These are phyloP conservation scores for Patellifolia procumbens DNA, from an alignment of 179 eudicot genomes.

Conservation along the genomic window DNA sequence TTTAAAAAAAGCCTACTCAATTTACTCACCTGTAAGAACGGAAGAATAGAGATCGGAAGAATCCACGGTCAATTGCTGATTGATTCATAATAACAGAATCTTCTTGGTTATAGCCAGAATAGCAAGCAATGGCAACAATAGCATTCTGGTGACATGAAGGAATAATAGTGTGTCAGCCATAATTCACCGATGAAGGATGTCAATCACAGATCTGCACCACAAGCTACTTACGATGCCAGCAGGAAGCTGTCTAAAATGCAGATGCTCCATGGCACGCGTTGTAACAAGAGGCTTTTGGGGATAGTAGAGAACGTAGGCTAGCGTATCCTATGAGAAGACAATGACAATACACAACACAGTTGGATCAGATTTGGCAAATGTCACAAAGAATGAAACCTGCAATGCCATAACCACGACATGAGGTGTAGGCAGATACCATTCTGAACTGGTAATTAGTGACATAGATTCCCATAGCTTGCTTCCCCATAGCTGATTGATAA, in stretches of 20 bases:
- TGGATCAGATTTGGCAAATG: neutral
- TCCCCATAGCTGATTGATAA: slow-evolving; percentile 98
- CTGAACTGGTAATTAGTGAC: slow-evolving; percentile 94
- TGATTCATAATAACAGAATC: slow-evolving; percentile 96
- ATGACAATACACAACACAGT: neutral
- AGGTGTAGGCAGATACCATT: slow-evolving; percentile 50
- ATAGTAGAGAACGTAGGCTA: slow-evolving; percentile 90
- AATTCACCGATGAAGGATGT: neutral
- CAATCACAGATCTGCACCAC: neutral
- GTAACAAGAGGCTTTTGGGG: slow-evolving; percentile 97
- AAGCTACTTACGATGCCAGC: slow-evolving; percentile 70
- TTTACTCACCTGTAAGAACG: slow-evolving; percentile 70
- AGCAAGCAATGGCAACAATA: slow-evolving; percentile 89
- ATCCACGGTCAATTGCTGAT: slow-evolving; percentile 90
- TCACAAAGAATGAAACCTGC: neutral
- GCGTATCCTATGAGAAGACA: slow-evolving; percentile 58
- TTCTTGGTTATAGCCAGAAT: slow-evolving; percentile 96
- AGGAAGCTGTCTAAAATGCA: slow-evolving; percentile 94
- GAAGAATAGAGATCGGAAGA: slow-evolving; percentile 82
- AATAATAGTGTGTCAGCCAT: slow-evolving; percentile 1
- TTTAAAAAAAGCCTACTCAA: neutral
- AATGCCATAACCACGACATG: slow-evolving; percentile 1
- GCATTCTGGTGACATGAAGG: slow-evolving; percentile 53
- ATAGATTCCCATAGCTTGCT: slow-evolving; percentile 99
- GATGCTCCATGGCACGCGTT: slow-evolving; percentile 94